phyloP scores from a whole-genome alignment of 805 yeast species.

The Suhomyces sp. region DNA sequence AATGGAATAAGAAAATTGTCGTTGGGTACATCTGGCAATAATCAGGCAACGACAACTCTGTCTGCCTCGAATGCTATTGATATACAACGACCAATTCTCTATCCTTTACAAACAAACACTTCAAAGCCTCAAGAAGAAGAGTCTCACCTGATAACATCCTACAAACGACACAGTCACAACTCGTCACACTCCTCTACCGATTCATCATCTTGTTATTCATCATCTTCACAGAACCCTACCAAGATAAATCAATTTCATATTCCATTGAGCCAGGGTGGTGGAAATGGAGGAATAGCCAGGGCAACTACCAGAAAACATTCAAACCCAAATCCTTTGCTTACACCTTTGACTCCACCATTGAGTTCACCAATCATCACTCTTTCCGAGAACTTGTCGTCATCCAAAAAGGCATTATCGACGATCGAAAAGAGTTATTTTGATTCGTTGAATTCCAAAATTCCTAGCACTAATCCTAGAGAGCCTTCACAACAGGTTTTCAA shows the following conservation, averaged over 20 bases:
- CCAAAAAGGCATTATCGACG: constrained; percentile 25
- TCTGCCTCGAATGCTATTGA: not conserved
- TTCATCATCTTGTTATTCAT: constrained; percentile 7
- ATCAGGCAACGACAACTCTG: not conserved
- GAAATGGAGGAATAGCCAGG: constrained; percentile 1
- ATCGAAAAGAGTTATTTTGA: constrained; percentile 39
- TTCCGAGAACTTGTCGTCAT: constrained; percentile 30
- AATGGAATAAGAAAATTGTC: constrained; percentile 39
- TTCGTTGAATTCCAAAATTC: constrained; percentile 12
- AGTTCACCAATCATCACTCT: constrained; percentile 40
- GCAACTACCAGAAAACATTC: constrained; percentile 17
- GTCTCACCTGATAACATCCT: not conserved
- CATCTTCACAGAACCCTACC: constrained; percentile 11
- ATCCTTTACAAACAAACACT: constrained; percentile 12
- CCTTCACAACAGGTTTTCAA: not conserved
- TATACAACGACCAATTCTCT: constrained; percentile 9
- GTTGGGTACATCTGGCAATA: constrained; percentile 10
- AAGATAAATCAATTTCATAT: not conserved
- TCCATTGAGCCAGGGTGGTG: not conserved
- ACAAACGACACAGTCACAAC: constrained; percentile 7
- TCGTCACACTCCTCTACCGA: constrained; percentile 13
- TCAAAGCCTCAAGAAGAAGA: not conserved
- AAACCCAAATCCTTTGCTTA: constrained; percentile 14
- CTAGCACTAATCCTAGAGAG: not conserved
- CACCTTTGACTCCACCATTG: constrained; percentile 34